phyloP scores from a whole-genome alignment of 108 stramenopile species.

The Chaetoceros muelleri region DNA sequence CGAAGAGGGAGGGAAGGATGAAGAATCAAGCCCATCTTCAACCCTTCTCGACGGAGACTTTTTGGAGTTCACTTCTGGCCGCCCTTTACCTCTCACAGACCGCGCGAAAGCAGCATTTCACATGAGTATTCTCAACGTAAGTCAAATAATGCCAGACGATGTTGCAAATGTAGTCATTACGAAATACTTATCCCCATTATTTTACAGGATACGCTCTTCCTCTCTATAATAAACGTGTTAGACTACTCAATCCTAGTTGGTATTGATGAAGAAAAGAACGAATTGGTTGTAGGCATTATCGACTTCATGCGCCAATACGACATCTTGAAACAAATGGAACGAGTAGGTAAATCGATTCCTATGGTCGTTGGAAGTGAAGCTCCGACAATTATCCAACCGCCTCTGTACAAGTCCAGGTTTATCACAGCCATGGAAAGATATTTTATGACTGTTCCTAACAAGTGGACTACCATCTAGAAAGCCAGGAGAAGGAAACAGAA shows the following conservation, averaged over 20 bases:
- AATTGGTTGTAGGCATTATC: conserved; percentile 95
- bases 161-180: not conserved
- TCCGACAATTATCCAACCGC: conserved; percentile 97
- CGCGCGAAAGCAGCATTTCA: conserved; percentile 89
- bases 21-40: conserved; percentile 11
- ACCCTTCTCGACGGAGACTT: conserved; percentile 94
- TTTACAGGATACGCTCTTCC: conserved; percentile 72
- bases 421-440: conserved; percentile 94
- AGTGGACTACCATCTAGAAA: conserved; percentile 81
- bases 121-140: conserved; percentile 81
- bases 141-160: not conserved
- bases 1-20: conserved; percentile 17
- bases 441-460: conserved; percentile 95
- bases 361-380: conserved; percentile 96
- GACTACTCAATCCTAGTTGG: conserved; percentile 97
- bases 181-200: not conserved
- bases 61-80: conserved; percentile 85
- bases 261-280: conserved; percentile 85
- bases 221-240: conserved; percentile 92
- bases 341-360: conserved; percentile 88
- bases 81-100: conserved; percentile 89
- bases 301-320: conserved; percentile 98
- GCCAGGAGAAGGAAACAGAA: no score
- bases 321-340: conserved; percentile 96
- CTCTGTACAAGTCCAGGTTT: conserved; percentile 90